Base-by-base conservation (phyloP, 768 basidiomycete species). In the Lactarius vividus region DNA sequence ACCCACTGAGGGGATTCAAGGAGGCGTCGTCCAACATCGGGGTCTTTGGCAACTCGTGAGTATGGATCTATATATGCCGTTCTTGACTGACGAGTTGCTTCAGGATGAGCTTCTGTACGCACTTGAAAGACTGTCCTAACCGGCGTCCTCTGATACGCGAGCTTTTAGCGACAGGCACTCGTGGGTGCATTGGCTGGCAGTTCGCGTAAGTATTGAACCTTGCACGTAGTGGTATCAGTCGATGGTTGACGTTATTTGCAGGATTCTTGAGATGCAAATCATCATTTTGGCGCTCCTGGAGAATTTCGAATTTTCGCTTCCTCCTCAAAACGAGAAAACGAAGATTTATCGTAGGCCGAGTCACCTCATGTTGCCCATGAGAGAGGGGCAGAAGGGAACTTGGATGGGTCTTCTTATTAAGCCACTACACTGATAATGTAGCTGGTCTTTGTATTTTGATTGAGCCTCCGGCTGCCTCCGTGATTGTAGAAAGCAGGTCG, bases 91-190 rank as follows among this genome's bases (percentile, higher is more conserved):
- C 9, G 33, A 23, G 7, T 28, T 23, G 18, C 7, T 26, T 3
- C 8, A 64, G 57, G 63, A 57, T 64, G 56, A 64, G 44, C 29
- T 64, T 64, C 33, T 64, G 63, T 64, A 28, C n/a, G 63, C 33
- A 44, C 26, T 33, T 4, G 10, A 33, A 11, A 23, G 23, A 13
- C 11, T 23, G 8, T 29, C 46, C 15, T 1, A 31, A 10, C 7
- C 18, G 28, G 11, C 46, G 10, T 13, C 46, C 23, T 49, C 46
- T 49, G 23, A 49, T 49, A 3, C 5, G n/a, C 8, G 23, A 13
- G 23, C 2, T 28, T 52, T 56, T 35, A 52, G 57, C 57, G 11
- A 35, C 26, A 4, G 63, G 63, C 4, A 31, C 52, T 11, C 63
- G 57, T 37, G 44, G 33, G 8, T 58, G 63, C 35, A 57, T 64